A percentile compares a stretch with the other conserved stretches of the same genome.
Conservation (phyloP, 441 rosid species). For the Populus hybrid region DNA sequence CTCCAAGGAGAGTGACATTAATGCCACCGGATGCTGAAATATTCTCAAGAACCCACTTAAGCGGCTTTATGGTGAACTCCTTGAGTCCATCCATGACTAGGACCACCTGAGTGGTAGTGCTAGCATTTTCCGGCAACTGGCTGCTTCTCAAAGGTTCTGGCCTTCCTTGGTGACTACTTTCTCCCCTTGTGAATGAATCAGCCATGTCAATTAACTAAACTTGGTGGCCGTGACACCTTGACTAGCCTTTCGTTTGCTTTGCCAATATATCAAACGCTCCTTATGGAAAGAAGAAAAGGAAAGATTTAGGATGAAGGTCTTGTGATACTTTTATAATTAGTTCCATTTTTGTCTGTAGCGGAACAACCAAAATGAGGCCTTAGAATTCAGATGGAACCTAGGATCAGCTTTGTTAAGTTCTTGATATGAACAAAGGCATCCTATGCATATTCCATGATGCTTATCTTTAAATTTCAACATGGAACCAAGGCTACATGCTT, state of each 20-base stretch:
- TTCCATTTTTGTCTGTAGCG: neutral
- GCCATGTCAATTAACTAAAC: constrained; percentile 6
- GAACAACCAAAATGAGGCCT: neutral
- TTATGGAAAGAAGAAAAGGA: neutral
- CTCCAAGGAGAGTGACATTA: constrained; percentile 41
- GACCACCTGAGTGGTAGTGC: constrained; percentile 29
- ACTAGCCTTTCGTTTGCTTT: too few relatives aligned
- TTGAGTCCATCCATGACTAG: constrained; percentile 50
- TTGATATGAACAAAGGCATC: constrained; percentile 10
- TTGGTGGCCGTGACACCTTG: too few relatives aligned
- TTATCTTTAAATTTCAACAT: neutral
- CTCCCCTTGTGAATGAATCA: constrained; percentile 9
- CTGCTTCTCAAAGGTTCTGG: constrained; percentile 3
- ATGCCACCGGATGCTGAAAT: constrained; percentile 27
- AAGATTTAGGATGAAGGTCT: neutral
- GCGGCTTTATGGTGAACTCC: constrained; percentile 38
- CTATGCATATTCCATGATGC: neutral
- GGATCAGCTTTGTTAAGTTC: neutral
- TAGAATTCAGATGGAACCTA: constrained; percentile 5
- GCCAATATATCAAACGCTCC: neutral
- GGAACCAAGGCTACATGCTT: neutral
- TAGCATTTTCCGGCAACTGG: constrained; percentile 23
- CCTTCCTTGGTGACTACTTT: neutral
- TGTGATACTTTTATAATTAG: neutral
- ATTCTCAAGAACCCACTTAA: constrained; percentile 45